Percentiles rank a stretch among this genome's conserved stretches.
Evolutionary conservation across 306 rosid species (phyloP).

Genomic region (Myrica gale): DNA sequence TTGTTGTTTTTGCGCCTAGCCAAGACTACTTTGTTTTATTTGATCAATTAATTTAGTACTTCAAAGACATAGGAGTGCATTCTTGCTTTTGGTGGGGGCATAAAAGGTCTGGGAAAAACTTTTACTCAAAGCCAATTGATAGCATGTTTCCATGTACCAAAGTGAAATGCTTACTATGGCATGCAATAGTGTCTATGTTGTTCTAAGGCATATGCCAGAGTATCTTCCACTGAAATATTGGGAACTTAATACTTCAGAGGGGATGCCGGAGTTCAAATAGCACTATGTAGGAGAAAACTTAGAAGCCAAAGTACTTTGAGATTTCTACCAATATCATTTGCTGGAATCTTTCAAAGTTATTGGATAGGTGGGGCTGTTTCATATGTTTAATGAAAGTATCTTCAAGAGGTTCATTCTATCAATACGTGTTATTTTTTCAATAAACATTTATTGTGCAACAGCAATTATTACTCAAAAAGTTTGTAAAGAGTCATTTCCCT

Average conservation of each 20-base stretch:
- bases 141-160: neutral
- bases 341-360: neutral
- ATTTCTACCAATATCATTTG: neutral
- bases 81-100: neutral
- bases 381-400: neutral
- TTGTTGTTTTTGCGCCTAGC: neutral
- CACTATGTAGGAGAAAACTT: neutral
- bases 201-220: neutral
- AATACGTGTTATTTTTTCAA: too few species aligned
- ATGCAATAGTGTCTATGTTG: neutral
- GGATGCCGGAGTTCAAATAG: neutral
- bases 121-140: neutral
- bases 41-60: neutral
- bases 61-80: neutral
- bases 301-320: neutral
- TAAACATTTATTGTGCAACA: too few species aligned
- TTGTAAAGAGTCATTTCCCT: too few species aligned
- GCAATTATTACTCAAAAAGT: too few species aligned
- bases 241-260: neutral
- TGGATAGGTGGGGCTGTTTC: neutral
- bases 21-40: constrained; percentile 8
- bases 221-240: neutral
- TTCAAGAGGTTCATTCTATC: too few species aligned
- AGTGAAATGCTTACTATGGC: neutral
- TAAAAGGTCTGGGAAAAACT: neutral